A percentile compares a stretch with the other conserved stretches of the same genome.
These are phyloP conservation scores for Aspergillus caelatus DNA, from an alignment of 2,329 filamentous ascomycete genomes.

Conservation along the genomic window DNA sequence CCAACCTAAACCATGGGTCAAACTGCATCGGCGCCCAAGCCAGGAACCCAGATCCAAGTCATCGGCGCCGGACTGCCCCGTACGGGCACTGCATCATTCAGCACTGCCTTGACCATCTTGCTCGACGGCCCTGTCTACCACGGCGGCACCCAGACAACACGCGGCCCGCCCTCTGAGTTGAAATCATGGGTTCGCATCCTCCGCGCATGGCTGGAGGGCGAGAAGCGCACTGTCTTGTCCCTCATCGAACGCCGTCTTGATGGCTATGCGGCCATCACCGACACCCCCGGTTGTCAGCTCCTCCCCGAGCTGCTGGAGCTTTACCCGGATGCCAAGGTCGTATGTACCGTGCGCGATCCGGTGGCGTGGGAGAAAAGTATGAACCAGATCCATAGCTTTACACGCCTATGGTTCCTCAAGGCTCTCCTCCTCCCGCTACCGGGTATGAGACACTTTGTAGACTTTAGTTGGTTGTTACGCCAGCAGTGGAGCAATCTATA, in stretches of 20 bases:
- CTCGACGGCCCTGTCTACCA: conserved; percentile 55
- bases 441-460: conserved; percentile 28
- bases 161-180: conserved; percentile 25
- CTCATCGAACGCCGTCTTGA: conserved; percentile 21
- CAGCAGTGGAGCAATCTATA: conserved; percentile 28
- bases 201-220: not conserved
- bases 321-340: conserved; percentile 54
- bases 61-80: conserved; percentile 41
- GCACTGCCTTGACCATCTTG: conserved; percentile 50
- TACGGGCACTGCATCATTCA: conserved; percentile 56
- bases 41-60: conserved; percentile 22
- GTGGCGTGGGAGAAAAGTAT: conserved; percentile 28
- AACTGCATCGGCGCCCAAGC: conserved; percentile 11
- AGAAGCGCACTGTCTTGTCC: not conserved
- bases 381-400: conserved; percentile 16
- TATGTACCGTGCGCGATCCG: conserved; percentile 40
- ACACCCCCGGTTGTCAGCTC: conserved; percentile 47
- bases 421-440: conserved; percentile 27
- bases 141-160: conserved; percentile 46
- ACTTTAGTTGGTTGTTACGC: conserved; percentile 18
- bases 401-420: conserved; percentile 23
- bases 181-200: conserved; percentile 26
- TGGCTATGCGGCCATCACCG: conserved; percentile 53
- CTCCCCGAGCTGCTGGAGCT: conserved; percentile 51
- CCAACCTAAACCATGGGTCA: conserved; percentile 7